Percentiles rank a stretch among this genome's conserved stretches.
Conservation (phyloP, 192 early-diverging fungal genomes). For the Rhizophagus prolifer region DNA sequence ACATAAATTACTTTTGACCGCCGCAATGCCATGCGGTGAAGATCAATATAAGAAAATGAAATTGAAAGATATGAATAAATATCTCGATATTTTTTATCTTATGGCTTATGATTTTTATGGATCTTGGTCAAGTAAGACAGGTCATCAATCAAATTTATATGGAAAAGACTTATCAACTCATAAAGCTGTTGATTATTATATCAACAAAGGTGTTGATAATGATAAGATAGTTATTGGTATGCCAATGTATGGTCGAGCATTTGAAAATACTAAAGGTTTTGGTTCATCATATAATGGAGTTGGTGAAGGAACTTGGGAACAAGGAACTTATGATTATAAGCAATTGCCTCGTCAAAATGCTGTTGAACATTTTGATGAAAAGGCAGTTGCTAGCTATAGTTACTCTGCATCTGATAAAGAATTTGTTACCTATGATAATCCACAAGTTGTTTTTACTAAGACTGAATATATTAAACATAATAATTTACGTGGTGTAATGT, state of each 20-base stretch:
- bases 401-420: slow-evolving; percentile 69
- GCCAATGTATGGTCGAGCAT: slow-evolving; percentile 91
- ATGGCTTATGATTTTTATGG: slow-evolving; percentile 90
- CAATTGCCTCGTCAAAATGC: slow-evolving; percentile 64
- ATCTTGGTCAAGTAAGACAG: slow-evolving; percentile 62
- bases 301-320: slow-evolving; percentile 84
- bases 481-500: slow-evolving; percentile 71
- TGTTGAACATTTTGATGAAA: slow-evolving; percentile 72
- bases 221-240: slow-evolving; percentile 88
- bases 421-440: slow-evolving; percentile 82
- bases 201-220: slow-evolving; percentile 72
- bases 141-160: slow-evolving; percentile 88
- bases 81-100: slow-evolving; percentile 79
- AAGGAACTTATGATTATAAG: slow-evolving; percentile 91
- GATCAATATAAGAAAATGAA: slow-evolving; percentile 61
- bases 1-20: slow-evolving; percentile 59
- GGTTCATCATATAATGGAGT: slow-evolving; percentile 65
- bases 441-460: slow-evolving; percentile 64
- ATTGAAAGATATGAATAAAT: slow-evolving; percentile 60
- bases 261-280: slow-evolving; percentile 78
- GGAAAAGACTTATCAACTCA: slow-evolving; percentile 60
- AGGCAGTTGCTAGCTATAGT: slow-evolving; percentile 75
- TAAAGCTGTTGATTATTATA: slow-evolving; percentile 71
- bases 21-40: slow-evolving; percentile 66
- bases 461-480: slow-evolving; percentile 58